Evolutionary conservation across 2,329 filamentous ascomycete genomes (phyloP), one percentile per base, ranked within the genome.

Genomic region (Monosporascus cannonballus): DNA sequence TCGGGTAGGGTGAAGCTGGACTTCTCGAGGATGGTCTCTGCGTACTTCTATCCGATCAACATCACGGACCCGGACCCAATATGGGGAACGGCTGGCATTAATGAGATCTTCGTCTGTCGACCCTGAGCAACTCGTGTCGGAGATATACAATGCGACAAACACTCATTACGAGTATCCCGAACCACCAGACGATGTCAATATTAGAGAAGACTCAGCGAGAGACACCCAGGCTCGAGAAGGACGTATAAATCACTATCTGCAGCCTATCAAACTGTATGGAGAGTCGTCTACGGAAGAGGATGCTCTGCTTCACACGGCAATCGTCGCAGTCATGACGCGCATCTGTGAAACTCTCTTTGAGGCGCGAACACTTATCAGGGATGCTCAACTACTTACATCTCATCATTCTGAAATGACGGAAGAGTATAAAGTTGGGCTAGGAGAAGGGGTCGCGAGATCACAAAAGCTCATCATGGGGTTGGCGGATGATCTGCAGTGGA

Each of bases 51-150:
- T 17, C 44, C 44, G 17, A 18, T 54, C 3, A 48, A 51, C 48
- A 24, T 54, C 6, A 51, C 52, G 6, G 51, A 54, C 22, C 47
- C 52, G 48, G 48, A 54, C 25, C 42, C 17, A 9, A 4, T 85
- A 83, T 61, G 72, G 73, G 3, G 63, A 72, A 36, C 68, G 75
- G n/a, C 65, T 84, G 34, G 47, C 44, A 11, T 55, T 65, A n/a
- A 56, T 63, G 17, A 52, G 7, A 46, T 46, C 42, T 15, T 5
- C 42, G 4, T 46, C 52, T 5, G 61, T 62, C 30, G 41, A 36
- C 14, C 48, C 51, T 25, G 41, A 48, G 36, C 3, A 11, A 30
- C 25, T 54, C 18, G 47, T 49, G 14, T 9, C 17, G 14, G 48
- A 56, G 51, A 30, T 38, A 9, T 20, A 24, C 5, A 48, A 56